Conservation (phyloP, 495 filamentous ascomycete species). For the Pseudomonodictys pantanalensis region DNA sequence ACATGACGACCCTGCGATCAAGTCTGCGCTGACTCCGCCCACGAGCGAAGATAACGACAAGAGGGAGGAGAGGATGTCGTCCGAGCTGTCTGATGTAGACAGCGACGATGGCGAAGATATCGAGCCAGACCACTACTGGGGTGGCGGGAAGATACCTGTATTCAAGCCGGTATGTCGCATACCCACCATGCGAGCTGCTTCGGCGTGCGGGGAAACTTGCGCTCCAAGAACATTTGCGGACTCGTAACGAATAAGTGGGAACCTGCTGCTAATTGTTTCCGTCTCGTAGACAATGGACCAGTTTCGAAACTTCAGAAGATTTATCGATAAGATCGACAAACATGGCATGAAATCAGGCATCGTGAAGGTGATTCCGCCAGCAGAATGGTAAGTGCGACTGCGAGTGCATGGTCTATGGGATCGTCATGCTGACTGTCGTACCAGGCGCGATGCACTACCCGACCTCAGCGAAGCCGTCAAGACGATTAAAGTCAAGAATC, state of each 20-base stretch:
- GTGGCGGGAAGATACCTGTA: constrained; percentile 80
- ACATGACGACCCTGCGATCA: constrained; percentile 19
- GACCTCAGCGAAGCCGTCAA: constrained; percentile 81
- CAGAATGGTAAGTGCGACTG: constrained; percentile 72
- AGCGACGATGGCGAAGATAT: constrained; percentile 64
- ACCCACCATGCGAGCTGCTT: not conserved
- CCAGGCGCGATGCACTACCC: constrained; percentile 68
- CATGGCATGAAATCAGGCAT: constrained; percentile 98
- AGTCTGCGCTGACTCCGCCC: constrained; percentile 44
- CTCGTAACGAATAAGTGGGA: not conserved
- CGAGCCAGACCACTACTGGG: constrained; percentile 82
- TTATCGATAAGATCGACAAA: constrained; percentile 81
- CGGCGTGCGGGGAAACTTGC: constrained; percentile 12
- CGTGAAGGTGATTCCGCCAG: constrained; percentile 88
- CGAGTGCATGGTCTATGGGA: constrained; percentile 2
- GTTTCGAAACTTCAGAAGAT: constrained; percentile 85
- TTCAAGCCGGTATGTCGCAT: constrained; percentile 77
- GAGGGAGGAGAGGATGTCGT: constrained; percentile 36
- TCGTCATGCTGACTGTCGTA: constrained; percentile 4
- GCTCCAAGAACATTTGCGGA: not conserved
- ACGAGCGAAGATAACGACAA: constrained; percentile 45
- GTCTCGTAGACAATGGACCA: constrained; percentile 74
- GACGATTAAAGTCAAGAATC: constrained; percentile 88
- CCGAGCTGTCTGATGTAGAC: constrained; percentile 44
- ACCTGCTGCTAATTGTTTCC: constrained; percentile 10